A percentile compares a stretch with the other conserved stretches of the same genome.
Conservation (phyloP, 192 early-diverging fungal genomes). For the Coemansia sp. region DNA sequence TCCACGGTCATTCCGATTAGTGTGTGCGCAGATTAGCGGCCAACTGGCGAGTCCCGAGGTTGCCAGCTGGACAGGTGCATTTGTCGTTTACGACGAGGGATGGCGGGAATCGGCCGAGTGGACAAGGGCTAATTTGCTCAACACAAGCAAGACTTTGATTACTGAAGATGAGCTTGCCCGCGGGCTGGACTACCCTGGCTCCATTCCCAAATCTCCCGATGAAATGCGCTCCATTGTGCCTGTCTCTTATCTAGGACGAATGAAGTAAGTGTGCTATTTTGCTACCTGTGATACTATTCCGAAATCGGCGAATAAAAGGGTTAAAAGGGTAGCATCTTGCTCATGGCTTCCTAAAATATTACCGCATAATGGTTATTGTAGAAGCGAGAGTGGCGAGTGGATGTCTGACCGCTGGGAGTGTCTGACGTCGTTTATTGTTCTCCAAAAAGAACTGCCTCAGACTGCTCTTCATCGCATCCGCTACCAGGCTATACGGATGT, state of each 20-base stretch:
- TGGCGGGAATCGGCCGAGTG: constrained; percentile 32
- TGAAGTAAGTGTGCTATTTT: constrained; percentile 21
- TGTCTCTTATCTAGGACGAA: constrained; percentile 46
- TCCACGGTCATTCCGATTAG: constrained; percentile 32
- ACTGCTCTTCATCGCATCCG: constrained; percentile 46
- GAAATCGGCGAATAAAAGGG: no score
- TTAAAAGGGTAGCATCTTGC: no score
- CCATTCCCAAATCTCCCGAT: constrained; percentile 26
- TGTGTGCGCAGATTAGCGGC: constrained; percentile 27
- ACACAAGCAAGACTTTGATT: constrained; percentile 5
- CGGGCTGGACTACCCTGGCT: constrained; percentile 47
- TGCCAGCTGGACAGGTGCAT: constrained; percentile 41
- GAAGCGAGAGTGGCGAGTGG: constrained; percentile 48
- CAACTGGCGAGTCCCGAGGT: constrained; percentile 35
- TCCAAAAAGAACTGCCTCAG: constrained; percentile 46
- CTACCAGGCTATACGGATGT: constrained; percentile 40
- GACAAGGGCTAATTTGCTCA: constrained; percentile 20
- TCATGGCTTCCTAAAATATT: neutral
- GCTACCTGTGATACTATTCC: constrained; percentile 15
- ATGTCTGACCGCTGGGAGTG: constrained; percentile 51
- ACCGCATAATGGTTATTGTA: constrained; percentile 2
- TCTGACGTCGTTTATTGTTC: constrained; percentile 45
- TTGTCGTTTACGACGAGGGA: constrained; percentile 33
- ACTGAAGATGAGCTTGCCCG: constrained; percentile 31
- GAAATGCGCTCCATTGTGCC: constrained; percentile 38